Percentiles rank a stretch among this genome's conserved stretches.
Evolutionary conservation across 2,329 filamentous ascomycete genomes (phyloP).

Genomic region (Hymenoscyphus fructigenus): DNA sequence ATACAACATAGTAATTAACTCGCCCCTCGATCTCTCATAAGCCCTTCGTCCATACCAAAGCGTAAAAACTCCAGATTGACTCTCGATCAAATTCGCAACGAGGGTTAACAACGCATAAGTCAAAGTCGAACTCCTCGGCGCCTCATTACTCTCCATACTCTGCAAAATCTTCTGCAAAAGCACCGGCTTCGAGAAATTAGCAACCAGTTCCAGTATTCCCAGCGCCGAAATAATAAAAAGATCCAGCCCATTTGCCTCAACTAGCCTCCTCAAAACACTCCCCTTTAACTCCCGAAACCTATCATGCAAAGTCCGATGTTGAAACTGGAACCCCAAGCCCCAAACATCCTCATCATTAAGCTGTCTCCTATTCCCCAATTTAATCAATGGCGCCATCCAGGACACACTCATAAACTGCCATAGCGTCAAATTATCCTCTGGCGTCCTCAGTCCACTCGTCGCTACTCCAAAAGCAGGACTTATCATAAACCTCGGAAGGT

Average conservation of each 20-base stretch:
- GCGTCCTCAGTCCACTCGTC: slow-evolving; percentile 61
- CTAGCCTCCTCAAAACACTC: slow-evolving; percentile 66
- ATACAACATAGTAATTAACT: slow-evolving; percentile 82
- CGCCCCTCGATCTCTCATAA: slow-evolving; percentile 81
- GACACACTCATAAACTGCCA: slow-evolving; percentile 85
- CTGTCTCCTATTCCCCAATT: slow-evolving; percentile 60
- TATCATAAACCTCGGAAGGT: slow-evolving; percentile 54
- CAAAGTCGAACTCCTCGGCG: slow-evolving; percentile 56
- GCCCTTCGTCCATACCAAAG: slow-evolving; percentile 82
- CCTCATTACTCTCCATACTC: slow-evolving; percentile 57
- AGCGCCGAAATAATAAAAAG: slow-evolving; percentile 58
- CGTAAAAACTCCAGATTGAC: slow-evolving; percentile 66
- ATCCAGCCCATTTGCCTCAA: slow-evolving; percentile 78
- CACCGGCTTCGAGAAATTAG: slow-evolving; percentile 61
- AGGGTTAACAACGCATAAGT: slow-evolving; percentile 66
- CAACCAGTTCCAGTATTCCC: slow-evolving; percentile 60
- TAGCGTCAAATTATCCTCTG: slow-evolving; percentile 76
- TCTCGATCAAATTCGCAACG: slow-evolving; percentile 56
- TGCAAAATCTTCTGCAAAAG: slow-evolving; percentile 70
- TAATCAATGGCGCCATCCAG: slow-evolving; percentile 77
- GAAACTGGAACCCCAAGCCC: slow-evolving; percentile 76
- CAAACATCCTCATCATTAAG: slow-evolving; percentile 80
- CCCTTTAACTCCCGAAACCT: slow-evolving; percentile 72
- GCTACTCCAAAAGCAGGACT: slow-evolving; percentile 56
- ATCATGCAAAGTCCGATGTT: slow-evolving; percentile 72